Conservation (phyloP, 805 yeast genomes). For the Yueomyces sinensis region DNA sequence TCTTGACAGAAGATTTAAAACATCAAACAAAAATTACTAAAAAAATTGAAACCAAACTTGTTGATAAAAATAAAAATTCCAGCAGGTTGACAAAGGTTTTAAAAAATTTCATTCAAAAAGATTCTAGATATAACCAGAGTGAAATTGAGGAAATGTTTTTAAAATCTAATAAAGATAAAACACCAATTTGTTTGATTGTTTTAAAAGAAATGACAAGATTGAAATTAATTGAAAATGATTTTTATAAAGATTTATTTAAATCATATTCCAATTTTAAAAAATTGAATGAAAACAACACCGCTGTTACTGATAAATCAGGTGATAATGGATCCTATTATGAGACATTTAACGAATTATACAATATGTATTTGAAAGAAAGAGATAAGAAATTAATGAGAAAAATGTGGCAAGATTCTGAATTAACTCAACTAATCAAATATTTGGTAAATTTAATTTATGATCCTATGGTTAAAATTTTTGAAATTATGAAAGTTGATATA, state of each 20-base stretch:
- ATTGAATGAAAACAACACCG: slow-evolving; percentile 1
- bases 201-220: slow-evolving; percentile 14
- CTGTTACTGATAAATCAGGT: slow-evolving; percentile 3
- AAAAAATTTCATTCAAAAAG: slow-evolving; percentile 19
- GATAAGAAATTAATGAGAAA: slow-evolving; percentile 69
- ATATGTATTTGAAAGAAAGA: slow-evolving; percentile 48
- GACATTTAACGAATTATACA: slow-evolving; percentile 47
- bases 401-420: slow-evolving; percentile 75
- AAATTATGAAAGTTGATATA: slow-evolving; percentile 48
- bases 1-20: slow-evolving; percentile 62
- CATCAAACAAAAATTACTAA: slow-evolving; percentile 44
- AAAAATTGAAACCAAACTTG: slow-evolving; percentile 30
- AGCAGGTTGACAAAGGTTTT: slow-evolving; percentile 18
- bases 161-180: slow-evolving; percentile 19
- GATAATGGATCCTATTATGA: slow-evolving; percentile 32
- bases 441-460: slow-evolving; percentile 60
- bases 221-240: slow-evolving; percentile 11
- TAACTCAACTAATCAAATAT: slow-evolving; percentile 63
- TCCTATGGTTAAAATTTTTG: slow-evolving; percentile 58
- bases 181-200: slow-evolving; percentile 17
- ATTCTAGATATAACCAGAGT: slow-evolving; percentile 18
- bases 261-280: slow-evolving; percentile 19
- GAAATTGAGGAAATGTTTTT: slow-evolving; percentile 18
- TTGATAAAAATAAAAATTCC: slow-evolving; percentile 9
- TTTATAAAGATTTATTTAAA: slow-evolving; percentile 19